A percentile compares a stretch with the other conserved stretches of the same genome.
These are phyloP conservation scores for Candida pini DNA, from an alignment of 805 yeast genomes.

Conservation along the genomic window DNA sequence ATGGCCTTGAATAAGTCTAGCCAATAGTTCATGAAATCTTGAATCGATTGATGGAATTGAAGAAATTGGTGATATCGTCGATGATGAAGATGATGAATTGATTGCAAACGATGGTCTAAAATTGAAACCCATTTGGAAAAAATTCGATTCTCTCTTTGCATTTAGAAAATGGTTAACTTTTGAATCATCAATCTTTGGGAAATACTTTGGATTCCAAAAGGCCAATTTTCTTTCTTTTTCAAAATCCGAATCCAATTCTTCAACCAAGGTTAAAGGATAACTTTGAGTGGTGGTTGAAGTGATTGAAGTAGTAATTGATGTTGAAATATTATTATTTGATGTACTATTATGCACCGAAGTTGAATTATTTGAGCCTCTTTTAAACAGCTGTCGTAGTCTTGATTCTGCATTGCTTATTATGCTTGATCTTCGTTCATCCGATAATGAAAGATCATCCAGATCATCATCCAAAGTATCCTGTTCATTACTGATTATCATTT, in stretches of 20 bases:
- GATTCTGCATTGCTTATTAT: slow-evolving; percentile 14
- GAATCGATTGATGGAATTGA: slow-evolving; percentile 18
- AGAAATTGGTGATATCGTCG: slow-evolving; percentile 10
- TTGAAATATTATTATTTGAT: slow-evolving; percentile 1
- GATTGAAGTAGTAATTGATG: slow-evolving; percentile 1
- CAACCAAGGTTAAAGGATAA: slow-evolving; percentile 5
- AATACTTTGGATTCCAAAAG: slow-evolving; percentile 9
- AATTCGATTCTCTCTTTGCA: slow-evolving; percentile 13
- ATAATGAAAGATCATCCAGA: slow-evolving; percentile 4
- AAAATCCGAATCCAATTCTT: slow-evolving; percentile 6
- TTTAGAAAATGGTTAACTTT: slow-evolving; percentile 8
- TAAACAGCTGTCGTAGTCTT: slow-evolving; percentile 15
- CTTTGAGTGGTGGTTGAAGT: neutral
- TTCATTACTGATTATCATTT: slow-evolving; percentile 27
- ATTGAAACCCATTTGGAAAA: slow-evolving; percentile 21
- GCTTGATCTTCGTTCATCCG: slow-evolving; percentile 8
- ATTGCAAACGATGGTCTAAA: slow-evolving; percentile 4
- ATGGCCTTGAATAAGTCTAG: slow-evolving; percentile 15
- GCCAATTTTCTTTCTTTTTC: neutral
- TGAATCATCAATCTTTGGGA: slow-evolving; percentile 10
- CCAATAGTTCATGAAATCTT: slow-evolving; percentile 13
- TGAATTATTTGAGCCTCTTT: slow-evolving; percentile 9
- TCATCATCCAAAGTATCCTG: slow-evolving; percentile 4
- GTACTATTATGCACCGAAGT: neutral
- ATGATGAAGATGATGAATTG: neutral